Evolutionary conservation across 2,329 filamentous ascomycete genomes (phyloP).

Genomic region (Claviceps spartinae): DNA sequence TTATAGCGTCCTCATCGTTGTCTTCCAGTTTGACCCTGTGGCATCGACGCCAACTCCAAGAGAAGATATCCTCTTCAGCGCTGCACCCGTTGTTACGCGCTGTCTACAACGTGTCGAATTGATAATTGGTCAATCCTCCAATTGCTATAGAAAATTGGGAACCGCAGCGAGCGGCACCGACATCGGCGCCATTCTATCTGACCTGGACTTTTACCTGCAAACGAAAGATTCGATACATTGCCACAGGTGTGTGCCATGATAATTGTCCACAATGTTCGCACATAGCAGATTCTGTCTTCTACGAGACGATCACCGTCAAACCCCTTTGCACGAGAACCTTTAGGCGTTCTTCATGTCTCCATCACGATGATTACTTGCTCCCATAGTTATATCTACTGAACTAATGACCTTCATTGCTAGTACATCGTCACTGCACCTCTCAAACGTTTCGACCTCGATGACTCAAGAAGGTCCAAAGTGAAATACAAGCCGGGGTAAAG

Average conservation of each 20-base stretch:
- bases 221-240: neutral
- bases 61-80: neutral
- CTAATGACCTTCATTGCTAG: neutral
- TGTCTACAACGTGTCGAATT: neutral
- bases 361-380: neutral
- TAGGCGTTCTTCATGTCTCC: neutral
- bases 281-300: neutral
- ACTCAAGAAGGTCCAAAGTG: neutral
- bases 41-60: neutral
- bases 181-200: neutral
- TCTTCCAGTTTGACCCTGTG: neutral
- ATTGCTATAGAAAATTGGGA: neutral
- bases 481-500: neutral
- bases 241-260: neutral
- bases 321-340: neutral
- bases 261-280: neutral
- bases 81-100: neutral
- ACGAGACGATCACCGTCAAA: neutral
- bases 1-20: neutral
- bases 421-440: neutral
- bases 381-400: neutral
- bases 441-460: neutral
- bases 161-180: neutral
- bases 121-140: neutral
- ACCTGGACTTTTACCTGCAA: neutral